Percentiles rank a stretch among this genome's conserved stretches.
Evolutionary conservation across 768 basidiomycete genomes (phyloP).

Genomic region (Termitomyces sp.): DNA sequence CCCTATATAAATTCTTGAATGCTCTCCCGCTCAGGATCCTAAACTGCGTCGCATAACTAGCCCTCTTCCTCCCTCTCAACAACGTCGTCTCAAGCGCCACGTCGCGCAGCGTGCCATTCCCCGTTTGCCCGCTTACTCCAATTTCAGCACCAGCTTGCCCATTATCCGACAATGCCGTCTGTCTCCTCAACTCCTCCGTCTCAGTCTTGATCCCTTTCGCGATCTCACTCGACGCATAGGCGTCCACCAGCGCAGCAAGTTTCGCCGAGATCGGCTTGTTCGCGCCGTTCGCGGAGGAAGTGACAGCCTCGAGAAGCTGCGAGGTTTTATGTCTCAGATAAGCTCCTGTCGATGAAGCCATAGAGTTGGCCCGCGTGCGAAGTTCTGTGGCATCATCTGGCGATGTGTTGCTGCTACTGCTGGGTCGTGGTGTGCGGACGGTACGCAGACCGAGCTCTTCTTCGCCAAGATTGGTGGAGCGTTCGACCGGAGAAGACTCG

Average conservation of each 20-base stretch:
- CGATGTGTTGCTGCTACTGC: constrained; percentile 17
- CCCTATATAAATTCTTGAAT: constrained; percentile 97
- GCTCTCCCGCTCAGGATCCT: constrained; percentile 90
- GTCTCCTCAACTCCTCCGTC: constrained; percentile 41
- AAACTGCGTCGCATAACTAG: constrained; percentile 88
- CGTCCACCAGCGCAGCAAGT: constrained; percentile 65
- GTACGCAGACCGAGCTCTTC: constrained; percentile 64
- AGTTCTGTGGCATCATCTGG: constrained; percentile 45
- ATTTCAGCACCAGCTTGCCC: constrained; percentile 20
- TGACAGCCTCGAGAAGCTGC: constrained; percentile 59
- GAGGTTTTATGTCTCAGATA: constrained; percentile 71
- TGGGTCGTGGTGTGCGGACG: constrained; percentile 29
- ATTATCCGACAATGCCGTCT: constrained; percentile 20
- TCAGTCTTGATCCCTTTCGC: constrained; percentile 58
- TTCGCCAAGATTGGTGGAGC: constrained; percentile 44
- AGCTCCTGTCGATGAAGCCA: constrained; percentile 35
- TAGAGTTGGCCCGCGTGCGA: constrained; percentile 38
- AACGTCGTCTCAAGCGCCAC: constrained; percentile 62
- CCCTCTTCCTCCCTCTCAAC: constrained; percentile 70
- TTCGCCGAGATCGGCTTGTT: constrained; percentile 43
- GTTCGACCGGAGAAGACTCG: constrained; percentile 20
- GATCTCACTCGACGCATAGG: constrained; percentile 64
- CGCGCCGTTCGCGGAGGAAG: constrained; percentile 18
- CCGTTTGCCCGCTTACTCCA: constrained; percentile 7
- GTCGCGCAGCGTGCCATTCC: constrained; percentile 49